These are phyloP conservation scores for Serpula lacrymans DNA, from an alignment of 768 basidiomycete genomes.

Conservation along the genomic window DNA sequence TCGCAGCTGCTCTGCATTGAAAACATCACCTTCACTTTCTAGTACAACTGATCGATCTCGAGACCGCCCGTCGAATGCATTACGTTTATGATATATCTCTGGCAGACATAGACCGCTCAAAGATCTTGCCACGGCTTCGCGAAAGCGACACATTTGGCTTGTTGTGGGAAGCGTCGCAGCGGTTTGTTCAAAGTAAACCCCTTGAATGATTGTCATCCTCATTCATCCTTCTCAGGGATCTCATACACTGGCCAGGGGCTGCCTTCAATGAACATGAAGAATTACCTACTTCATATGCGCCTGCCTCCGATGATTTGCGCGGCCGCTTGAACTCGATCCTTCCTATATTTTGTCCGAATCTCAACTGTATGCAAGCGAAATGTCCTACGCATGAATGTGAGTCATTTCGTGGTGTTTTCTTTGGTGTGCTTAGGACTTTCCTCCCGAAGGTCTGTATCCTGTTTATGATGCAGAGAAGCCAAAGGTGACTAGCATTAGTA, in stretches of 20 bases:
- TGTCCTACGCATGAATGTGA: constrained; percentile 37
- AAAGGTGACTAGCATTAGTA: constrained; percentile 13
- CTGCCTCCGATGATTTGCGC: constrained; percentile 25
- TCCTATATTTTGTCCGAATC: constrained; percentile 41
- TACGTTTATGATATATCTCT: constrained; percentile 24
- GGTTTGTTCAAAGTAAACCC: constrained; percentile 24
- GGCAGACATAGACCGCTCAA: constrained; percentile 32
- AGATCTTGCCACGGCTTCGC: constrained; percentile 25
- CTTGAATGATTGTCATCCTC: neutral
- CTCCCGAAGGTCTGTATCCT: too few relatives aligned
- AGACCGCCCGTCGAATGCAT: constrained; percentile 39
- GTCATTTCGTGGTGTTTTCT: constrained; percentile 1
- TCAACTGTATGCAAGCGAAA: constrained; percentile 38
- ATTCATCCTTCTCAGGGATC: constrained; percentile 29
- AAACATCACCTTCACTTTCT: neutral
- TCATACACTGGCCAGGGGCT: constrained; percentile 34
- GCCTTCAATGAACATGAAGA: constrained; percentile 1
- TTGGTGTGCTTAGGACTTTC: too few relatives aligned
- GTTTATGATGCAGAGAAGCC: constrained; percentile 20
- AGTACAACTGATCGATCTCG: constrained; percentile 50
- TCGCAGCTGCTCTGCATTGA: neutral
- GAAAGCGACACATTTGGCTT: constrained; percentile 30
- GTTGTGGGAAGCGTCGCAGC: constrained; percentile 40
- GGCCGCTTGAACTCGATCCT: constrained; percentile 29
- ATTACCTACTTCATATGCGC: constrained; percentile 7